Base-by-base conservation (phyloP, 768 basidiomycete species). In the Pleurotus giganteus region DNA sequence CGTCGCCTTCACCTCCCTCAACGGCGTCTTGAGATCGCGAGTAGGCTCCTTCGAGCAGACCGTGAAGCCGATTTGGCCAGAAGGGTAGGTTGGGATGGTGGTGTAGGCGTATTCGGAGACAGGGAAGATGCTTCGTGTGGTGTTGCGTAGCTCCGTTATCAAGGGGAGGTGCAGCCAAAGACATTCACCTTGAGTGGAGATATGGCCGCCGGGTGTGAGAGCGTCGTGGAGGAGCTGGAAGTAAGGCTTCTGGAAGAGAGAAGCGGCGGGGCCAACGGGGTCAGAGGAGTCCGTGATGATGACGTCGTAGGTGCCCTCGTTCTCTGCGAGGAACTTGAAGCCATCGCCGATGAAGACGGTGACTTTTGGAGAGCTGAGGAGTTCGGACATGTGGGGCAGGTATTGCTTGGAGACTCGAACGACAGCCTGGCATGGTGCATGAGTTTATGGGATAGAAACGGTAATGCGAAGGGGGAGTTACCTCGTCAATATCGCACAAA, bases 221-320 rank as follows among this genome's bases (percentile, higher is more conserved):
- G 95, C 91, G 63, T 94, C 88, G 68, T 94, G 84, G 55, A 99
- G 81, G 31, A 98, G 85, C 69, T 93, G 82, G 79, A 98, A 99
- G 83, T 97, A 99, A 1, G 94, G 91, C 69, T 94, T 90, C 73
- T 99, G 83, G 82, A 99, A 98, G 60, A 99, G 88, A 21, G 90
- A 82, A 41, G 85, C 96, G 53, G 96, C 96, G 41, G 96, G 96
- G 41, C 96, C 96, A 53, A 97, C 94, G 36, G 96, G 96, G 71
- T 99, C 96, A 21, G 94, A 97, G 17, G 95, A 98, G 71, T 99
- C 96, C 58, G 96, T 99, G 74, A 99, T 91, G 77, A 99, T 98
- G 57, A 91, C 92, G 67, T 99, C 96, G 84, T 96, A 97, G 47
- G 85, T 85, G 46, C 84, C 76, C 62, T 88, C 82, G 73, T n/a